These are phyloP conservation scores for Oryza rufipogon DNA, from an alignment of 176 grass and related monocot genomes.

Conservation along the genomic window DNA sequence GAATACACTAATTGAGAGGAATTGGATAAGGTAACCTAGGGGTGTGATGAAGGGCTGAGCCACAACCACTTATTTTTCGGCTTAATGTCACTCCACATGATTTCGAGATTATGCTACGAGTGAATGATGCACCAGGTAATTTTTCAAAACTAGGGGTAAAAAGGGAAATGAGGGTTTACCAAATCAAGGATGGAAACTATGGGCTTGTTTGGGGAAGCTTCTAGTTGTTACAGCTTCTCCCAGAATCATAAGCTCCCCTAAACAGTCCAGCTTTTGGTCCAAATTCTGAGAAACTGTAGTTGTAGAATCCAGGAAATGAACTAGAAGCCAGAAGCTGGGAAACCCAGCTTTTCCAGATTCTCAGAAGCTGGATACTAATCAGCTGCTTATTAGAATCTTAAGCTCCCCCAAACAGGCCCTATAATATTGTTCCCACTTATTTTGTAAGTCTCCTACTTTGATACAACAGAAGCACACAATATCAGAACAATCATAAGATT, in stretches of 20 bases:
- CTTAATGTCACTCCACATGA: slow-evolving; percentile 47
- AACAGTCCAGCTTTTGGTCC: too few relatives aligned
- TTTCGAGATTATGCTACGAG: slow-evolving; percentile 51
- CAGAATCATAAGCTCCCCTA: too few relatives aligned
- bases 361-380: too few relatives aligned
- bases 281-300: too few relatives aligned
- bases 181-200: slow-evolving; percentile 26
- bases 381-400: too few relatives aligned
- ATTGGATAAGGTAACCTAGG: slow-evolving; percentile 55
- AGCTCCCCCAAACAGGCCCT: too few relatives aligned
- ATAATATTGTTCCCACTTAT: neutral
- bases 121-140: slow-evolving; percentile 15
- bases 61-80: slow-evolving; percentile 52
- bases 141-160: slow-evolving; percentile 19
- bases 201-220: too few relatives aligned
- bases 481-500: neutral
- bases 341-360: too few relatives aligned
- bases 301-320: too few relatives aligned
- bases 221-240: too few relatives aligned
- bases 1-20: slow-evolving; percentile 30
- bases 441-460: neutral
- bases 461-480: slow-evolving; percentile 22
- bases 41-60: slow-evolving; percentile 42
- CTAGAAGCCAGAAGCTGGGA: too few relatives aligned
- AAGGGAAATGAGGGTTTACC: slow-evolving; percentile 11